These are phyloP conservation scores for Westerdykella ornata DNA, from an alignment of 2,329 filamentous ascomycete genomes.

Conservation along the genomic window DNA sequence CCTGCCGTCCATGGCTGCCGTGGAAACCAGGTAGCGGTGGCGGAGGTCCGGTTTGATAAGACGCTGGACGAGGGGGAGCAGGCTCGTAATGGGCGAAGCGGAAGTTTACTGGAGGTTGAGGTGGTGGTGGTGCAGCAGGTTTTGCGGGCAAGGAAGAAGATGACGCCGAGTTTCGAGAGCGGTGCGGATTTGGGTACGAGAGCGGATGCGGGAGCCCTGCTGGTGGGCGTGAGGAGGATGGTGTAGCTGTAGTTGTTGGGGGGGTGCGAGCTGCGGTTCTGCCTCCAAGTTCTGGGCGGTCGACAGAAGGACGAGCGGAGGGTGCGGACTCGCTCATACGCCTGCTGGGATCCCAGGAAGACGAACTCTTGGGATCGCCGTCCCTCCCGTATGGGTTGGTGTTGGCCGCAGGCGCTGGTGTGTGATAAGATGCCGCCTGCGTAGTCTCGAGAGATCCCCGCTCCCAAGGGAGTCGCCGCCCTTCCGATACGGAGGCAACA, in stretches of 20 bases:
- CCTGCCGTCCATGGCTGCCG: too few relatives aligned
- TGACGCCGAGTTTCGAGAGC: conserved; percentile 9
- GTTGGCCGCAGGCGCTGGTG: background rate
- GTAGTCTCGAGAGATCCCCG: background rate
- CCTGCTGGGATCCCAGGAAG: conserved; percentile 21
- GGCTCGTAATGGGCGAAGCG: conserved; percentile 35
- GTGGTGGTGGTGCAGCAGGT: conserved; percentile 23
- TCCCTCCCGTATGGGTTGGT: too few relatives aligned
- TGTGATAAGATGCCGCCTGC: background rate
- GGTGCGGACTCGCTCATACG: conserved; percentile 24
- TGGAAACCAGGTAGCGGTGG: conserved; percentile 13
- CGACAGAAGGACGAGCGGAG: conserved; percentile 20
- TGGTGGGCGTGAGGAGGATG: too few relatives aligned
- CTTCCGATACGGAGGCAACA: background rate
- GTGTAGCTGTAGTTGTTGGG: conserved; percentile 24
- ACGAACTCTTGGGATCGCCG: too few relatives aligned
- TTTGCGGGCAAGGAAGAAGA: conserved; percentile 19
- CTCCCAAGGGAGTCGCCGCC: background rate
- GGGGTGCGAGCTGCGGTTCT: conserved; percentile 14
- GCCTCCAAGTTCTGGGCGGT: conserved; percentile 17
- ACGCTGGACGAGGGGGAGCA: conserved; percentile 18
- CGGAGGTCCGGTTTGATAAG: conserved; percentile 10
- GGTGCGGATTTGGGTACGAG: conserved; percentile 22
- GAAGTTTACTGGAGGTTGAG: conserved; percentile 21
- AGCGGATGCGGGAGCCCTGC: too few relatives aligned